These are phyloP conservation scores for Hemileia vastatrix DNA, from an alignment of 1,284 basidiomycete species.

Conservation along the genomic window DNA sequence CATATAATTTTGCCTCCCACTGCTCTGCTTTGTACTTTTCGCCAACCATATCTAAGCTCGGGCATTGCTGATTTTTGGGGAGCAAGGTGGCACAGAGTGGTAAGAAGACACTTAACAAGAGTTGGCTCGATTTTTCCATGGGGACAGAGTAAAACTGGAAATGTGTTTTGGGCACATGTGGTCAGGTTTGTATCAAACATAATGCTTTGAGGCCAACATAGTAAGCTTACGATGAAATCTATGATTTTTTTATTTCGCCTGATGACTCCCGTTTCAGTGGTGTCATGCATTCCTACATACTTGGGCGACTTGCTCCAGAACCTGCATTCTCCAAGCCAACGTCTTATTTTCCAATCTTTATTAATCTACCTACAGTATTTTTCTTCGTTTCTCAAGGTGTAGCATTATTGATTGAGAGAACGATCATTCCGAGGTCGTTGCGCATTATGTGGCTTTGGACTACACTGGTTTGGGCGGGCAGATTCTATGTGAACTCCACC, in stretches of 20 bases:
- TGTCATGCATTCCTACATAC: constrained; percentile 5
- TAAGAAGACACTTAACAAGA: background rate
- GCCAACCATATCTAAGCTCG: background rate
- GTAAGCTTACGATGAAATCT: too few species aligned
- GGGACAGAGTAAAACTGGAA: background rate
- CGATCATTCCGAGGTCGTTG: background rate
- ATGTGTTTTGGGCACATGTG: background rate
- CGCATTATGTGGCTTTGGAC: background rate
- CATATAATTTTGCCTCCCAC: background rate
- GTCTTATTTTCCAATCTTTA: background rate
- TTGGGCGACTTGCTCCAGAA: background rate
- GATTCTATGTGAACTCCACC: background rate
- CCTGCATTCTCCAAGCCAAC: background rate
- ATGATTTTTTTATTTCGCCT: too few species aligned
- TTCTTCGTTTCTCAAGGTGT: constrained; percentile 6
- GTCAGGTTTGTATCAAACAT: too few species aligned
- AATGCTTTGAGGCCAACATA: too few species aligned
- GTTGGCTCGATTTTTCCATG: constrained; percentile 1
- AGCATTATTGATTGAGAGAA: background rate
- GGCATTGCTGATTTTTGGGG: constrained; percentile 8
- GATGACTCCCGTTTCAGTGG: too few species aligned
- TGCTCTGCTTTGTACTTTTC: background rate
- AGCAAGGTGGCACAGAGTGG: background rate
- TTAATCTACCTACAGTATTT: too few species aligned
- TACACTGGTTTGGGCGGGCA: background rate